Evolutionary conservation across 2,329 filamentous ascomycete genomes (phyloP), one percentile per base, ranked within the genome.

Genomic region (Paradendryphiella salina): DNA sequence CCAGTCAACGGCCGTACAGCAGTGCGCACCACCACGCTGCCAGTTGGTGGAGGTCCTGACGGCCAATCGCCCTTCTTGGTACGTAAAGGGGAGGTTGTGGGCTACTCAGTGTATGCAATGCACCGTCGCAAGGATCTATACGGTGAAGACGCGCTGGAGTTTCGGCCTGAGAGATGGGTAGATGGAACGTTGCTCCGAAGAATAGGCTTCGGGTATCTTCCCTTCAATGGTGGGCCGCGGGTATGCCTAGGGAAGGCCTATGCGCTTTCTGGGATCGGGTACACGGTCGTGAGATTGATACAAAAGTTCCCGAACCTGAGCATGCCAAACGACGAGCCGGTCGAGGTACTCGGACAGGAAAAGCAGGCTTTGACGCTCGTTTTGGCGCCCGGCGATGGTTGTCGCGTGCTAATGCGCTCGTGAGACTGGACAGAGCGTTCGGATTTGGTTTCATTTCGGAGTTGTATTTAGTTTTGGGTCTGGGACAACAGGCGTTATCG

Each of bases 161-260:
- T 73, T 31, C 60, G 52, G 11, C 73, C 71, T 1, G 71, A 73
- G 31, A 57, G 73, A 8, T 69, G 60, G 61, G 46, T 60, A 69
- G 70, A 60, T 68, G 57, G 46, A 1, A 62, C 47, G 14, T 11
- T 51, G 9, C 31, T 49, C 14, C 28, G 31, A n/a, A 42, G n/a
- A 1, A 26, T 48, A 4, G 46, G 64, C 0, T 71, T 59, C 50
- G 63, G 60, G 5, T 72, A 65, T 43, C 28, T 71, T 9, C 67
- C 69, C 0, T 71, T 71, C 49, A 64, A 66, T 35, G 61, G 63
- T 2, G 67, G 67, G 1, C 64, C 67, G 2, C 51, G 65, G 3
- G 60, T 68, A 10, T 69, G 66, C 39, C 56, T 70, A 17, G 67
- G 64, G 6, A 29, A 42, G 18, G 9, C 46, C 21, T 14, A 44